Evolutionary conservation across 495 filamentous ascomycete genomes (phyloP), one percentile per base, ranked within the genome.

Genomic region (Penicillium malachiteum): DNA sequence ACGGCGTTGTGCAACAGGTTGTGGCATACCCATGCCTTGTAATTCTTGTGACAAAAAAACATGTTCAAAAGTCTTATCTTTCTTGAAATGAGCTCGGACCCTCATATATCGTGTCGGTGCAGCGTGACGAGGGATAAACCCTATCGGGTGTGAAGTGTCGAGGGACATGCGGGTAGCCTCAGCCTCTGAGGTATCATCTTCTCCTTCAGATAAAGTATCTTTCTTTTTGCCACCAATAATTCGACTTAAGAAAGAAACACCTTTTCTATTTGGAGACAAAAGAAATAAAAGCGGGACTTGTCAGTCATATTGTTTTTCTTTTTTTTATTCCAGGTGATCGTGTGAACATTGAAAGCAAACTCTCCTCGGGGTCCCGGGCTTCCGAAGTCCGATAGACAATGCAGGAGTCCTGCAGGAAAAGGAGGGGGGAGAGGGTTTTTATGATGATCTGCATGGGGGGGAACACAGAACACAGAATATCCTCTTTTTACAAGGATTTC

Each of bases 31-130:
- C 32, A 54, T 70, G 49, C 66, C 67, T 44, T 74, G 58, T 33
- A 99, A 72, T 64, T 97, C 89, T 72, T 99, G 94, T 0, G 94
- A 92, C 12, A 97, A 78, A 68, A 99, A 99, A 44, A 95, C 78
- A 32, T 87, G 85, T 54, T 91, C 82, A 68, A 97, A 97, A 50
- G 90, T 87, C 54, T 86, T 87, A 13, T 82, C 80, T 57, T 87
- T 92, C 75, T 96, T 97, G 66, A 91, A 84, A 59, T 88, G 84
- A 11, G 90, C 75, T 54, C 86, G 81, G 31, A 95, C 85, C 62
- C 91, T 89, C 62, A 97, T 90, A 68, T 99, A 99, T 49, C 88
- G 84, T 3, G 95, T 89, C 8, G 95, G 94, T 45, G 91, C 88
- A 43, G 92, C 93, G 61, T 94, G 86, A 47, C 87, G 88, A 17